These are phyloP conservation scores for Miscanthus lutarioriparius DNA, from an alignment of 176 grass and related monocot genomes.

Conservation along the genomic window DNA sequence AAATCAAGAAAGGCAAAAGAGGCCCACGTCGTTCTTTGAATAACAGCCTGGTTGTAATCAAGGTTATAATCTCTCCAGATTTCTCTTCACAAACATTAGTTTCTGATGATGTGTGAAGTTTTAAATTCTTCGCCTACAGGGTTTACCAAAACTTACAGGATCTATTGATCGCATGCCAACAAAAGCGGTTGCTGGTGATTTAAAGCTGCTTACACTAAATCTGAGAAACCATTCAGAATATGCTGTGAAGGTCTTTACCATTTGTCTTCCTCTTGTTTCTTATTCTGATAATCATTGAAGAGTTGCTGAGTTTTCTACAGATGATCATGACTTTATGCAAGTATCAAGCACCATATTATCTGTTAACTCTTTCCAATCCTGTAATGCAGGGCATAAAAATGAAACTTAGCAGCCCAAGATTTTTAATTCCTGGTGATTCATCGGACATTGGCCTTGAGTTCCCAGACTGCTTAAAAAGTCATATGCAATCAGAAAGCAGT, in stretches of 20 bases:
- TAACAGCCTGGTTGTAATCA: slow-evolving; percentile 76
- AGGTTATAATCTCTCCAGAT: slow-evolving; percentile 53
- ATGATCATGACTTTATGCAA: slow-evolving; percentile 12
- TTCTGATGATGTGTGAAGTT: slow-evolving; percentile 28
- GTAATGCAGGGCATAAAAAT: slow-evolving; percentile 86
- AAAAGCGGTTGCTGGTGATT: slow-evolving; percentile 73
- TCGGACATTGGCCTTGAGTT: slow-evolving; percentile 50
- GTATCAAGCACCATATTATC: slow-evolving; percentile 13
- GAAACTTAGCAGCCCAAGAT: slow-evolving; percentile 89
- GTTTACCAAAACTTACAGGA: slow-evolving; percentile 82
- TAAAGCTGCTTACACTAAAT: slow-evolving; percentile 70
- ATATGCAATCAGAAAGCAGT: slow-evolving; percentile 43
- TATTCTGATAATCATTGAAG: slow-evolving; percentile 23
- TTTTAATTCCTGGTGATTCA: slow-evolving; percentile 64
- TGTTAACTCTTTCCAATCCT: slow-evolving; percentile 32
- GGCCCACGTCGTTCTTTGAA: slow-evolving; percentile 43
- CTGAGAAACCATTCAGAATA: slow-evolving; percentile 79
- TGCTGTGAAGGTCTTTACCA: slow-evolving; percentile 71
- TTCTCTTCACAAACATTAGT: slow-evolving; percentile 25
- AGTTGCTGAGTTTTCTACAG: slow-evolving; percentile 12
- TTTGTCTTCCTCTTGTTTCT: slow-evolving; percentile 5
- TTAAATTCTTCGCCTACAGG: slow-evolving; percentile 53
- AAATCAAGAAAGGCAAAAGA: slow-evolving; percentile 81
- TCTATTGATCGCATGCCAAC: slow-evolving; percentile 67
- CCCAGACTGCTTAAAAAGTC: slow-evolving; percentile 68